phyloP scores from a whole-genome alignment of 2,329 filamentous ascomycete species.

The Cercospora sesami region DNA sequence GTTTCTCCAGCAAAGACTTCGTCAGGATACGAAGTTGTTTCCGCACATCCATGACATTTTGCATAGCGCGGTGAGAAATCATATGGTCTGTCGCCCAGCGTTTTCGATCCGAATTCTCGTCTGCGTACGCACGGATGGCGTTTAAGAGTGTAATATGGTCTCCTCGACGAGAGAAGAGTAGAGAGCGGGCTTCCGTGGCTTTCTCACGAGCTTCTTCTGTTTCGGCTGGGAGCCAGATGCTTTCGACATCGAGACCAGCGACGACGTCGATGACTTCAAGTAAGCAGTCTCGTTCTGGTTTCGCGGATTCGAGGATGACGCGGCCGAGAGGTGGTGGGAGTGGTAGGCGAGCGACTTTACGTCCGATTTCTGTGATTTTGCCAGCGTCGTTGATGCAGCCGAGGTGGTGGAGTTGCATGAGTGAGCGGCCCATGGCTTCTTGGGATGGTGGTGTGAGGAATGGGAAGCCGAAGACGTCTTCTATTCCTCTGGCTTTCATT shows the following conservation, averaged over 20 bases:
- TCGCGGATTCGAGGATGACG: slow-evolving; percentile 76
- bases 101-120: slow-evolving; percentile 59
- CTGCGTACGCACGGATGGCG: slow-evolving; percentile 60
- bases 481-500: slow-evolving; percentile 88
- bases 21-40: slow-evolving; percentile 62
- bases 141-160: slow-evolving; percentile 64
- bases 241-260: slow-evolving; percentile 64
- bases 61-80: slow-evolving; percentile 65
- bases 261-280: slow-evolving; percentile 83
- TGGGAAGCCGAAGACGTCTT: slow-evolving; percentile 78
- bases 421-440: slow-evolving; percentile 76
- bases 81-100: slow-evolving; percentile 61
- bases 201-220: slow-evolving; percentile 62
- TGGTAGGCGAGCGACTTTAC: slow-evolving; percentile 78
- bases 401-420: slow-evolving; percentile 76
- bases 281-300: slow-evolving; percentile 69
- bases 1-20: slow-evolving; percentile 47
- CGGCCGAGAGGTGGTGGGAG: slow-evolving; percentile 78
- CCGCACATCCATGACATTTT: slow-evolving; percentile 64
- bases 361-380: slow-evolving; percentile 70
- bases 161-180: slow-evolving; percentile 60
- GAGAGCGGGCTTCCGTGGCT: slow-evolving; percentile 56
- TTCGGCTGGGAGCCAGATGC: slow-evolving; percentile 60
- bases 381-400: slow-evolving; percentile 72
- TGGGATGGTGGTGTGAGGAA: slow-evolving; percentile 78